A percentile compares a stretch with the other conserved stretches of the same genome.
These are phyloP conservation scores for Boletus coccyginus DNA, from an alignment of 768 basidiomycete genomes.

Conservation along the genomic window DNA sequence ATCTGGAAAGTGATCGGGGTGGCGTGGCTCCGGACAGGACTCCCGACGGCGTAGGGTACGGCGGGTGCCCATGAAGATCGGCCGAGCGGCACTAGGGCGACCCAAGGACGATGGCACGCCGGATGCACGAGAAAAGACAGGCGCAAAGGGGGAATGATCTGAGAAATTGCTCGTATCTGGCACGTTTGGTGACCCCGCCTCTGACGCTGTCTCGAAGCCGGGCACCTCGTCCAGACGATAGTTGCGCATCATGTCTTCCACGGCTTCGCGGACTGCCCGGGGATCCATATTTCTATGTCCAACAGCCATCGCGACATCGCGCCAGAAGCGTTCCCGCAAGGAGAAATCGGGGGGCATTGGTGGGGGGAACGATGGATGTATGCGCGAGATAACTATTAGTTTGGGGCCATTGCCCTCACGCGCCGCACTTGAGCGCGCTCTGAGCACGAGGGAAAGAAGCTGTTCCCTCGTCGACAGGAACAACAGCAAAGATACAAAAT, in stretches of 20 bases:
- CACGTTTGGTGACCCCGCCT: neutral
- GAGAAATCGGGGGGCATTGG: conserved; percentile 14
- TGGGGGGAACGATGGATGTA: neutral
- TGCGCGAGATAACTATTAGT: neutral
- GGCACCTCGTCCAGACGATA: conserved; percentile 21
- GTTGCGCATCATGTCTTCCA: conserved; percentile 24
- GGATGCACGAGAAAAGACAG: conserved; percentile 16
- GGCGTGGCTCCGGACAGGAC: conserved; percentile 1
- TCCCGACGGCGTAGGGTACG: conserved; percentile 5
- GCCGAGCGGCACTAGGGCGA: conserved; percentile 4
- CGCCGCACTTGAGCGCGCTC: conserved; percentile 6
- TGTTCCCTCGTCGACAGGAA: neutral
- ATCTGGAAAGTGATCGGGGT: conserved; percentile 14
- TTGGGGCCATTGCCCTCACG: neutral
- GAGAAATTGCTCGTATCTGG: conserved; percentile 13
- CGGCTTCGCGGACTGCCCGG: conserved; percentile 14
- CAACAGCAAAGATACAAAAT: neutral
- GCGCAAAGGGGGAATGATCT: conserved; percentile 16
- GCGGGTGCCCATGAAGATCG: conserved; percentile 15
- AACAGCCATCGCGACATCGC: conserved; percentile 15
- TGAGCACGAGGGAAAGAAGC: conserved; percentile 1
- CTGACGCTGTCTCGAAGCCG: conserved; percentile 4
- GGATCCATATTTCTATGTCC: conserved; percentile 11
- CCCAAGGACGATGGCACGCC: neutral
- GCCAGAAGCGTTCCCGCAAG: conserved; percentile 26